phyloP scores from a whole-genome alignment of 768 basidiomycete species.

The Royoungia palumana region DNA sequence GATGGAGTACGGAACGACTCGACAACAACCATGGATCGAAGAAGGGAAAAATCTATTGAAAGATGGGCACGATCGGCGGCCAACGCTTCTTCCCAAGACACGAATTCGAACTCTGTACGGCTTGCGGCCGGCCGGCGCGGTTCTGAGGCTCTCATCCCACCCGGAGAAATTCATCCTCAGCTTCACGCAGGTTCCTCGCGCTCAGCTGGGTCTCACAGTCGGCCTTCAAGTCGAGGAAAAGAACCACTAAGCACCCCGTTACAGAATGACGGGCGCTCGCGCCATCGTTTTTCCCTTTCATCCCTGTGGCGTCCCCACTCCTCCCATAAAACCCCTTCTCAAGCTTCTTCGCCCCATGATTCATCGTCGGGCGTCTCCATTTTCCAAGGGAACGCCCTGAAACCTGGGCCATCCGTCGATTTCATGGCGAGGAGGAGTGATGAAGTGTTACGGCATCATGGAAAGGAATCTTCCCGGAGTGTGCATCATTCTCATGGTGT shows the following conservation, averaged over 20 bases:
- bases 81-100: slow-evolving; percentile 19
- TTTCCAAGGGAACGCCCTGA: slow-evolving; percentile 21
- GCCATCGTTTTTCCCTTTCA: slow-evolving; percentile 31
- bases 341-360: slow-evolving; percentile 30
- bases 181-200: slow-evolving; percentile 11
- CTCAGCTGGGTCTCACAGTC: slow-evolving; percentile 24
- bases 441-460: slow-evolving; percentile 39
- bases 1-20: slow-evolving; percentile 20
- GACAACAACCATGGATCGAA: slow-evolving; percentile 17
- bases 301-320: slow-evolving; percentile 26
- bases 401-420: slow-evolving; percentile 19
- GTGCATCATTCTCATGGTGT: slow-evolving; percentile 25
- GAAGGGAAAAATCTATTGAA: slow-evolving; percentile 32
- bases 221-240: slow-evolving; percentile 24
- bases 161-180: slow-evolving; percentile 13
- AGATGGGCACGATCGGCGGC: slow-evolving; percentile 31
- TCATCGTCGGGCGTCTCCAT: slow-evolving; percentile 32
- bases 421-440: slow-evolving; percentile 39
- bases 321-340: slow-evolving; percentile 23
- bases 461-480: slow-evolving; percentile 24
- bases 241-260: slow-evolving; percentile 21
- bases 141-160: slow-evolving; percentile 31
- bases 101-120: slow-evolving; percentile 10
- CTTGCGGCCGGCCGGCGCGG: slow-evolving; percentile 20
- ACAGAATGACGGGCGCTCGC: slow-evolving; percentile 20